These are phyloP conservation scores for Paratrypanosoma confusum DNA, from an alignment of 208 protist genomes.

Conservation along the genomic window DNA sequence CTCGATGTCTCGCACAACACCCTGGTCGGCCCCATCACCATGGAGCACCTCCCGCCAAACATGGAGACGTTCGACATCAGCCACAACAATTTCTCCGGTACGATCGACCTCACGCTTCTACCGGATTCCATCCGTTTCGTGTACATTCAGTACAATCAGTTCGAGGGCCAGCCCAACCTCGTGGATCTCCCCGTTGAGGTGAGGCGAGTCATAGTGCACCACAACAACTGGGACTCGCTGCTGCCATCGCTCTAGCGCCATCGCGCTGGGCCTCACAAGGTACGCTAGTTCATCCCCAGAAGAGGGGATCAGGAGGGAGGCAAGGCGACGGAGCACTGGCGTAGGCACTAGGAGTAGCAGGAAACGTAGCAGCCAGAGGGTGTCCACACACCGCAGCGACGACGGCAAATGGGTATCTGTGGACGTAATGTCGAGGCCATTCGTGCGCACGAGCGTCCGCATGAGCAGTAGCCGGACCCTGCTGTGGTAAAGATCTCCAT, in stretches of 20 bases:
- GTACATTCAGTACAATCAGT: constrained; percentile 29
- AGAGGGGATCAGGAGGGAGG: neutral
- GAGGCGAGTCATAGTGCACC: constrained; percentile 26
- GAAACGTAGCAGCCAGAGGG: no score
- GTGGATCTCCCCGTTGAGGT: constrained; percentile 23
- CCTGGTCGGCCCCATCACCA: constrained; percentile 6
- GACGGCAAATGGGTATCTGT: no score
- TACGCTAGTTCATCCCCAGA: neutral
- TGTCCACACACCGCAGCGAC: no score
- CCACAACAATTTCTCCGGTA: constrained; percentile 20
- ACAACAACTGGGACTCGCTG: constrained; percentile 41
- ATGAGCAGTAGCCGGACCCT: no score
- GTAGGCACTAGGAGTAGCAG: no score
- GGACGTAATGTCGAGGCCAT: no score
- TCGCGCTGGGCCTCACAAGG: neutral
- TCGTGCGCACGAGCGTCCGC: no score
- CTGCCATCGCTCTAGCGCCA: constrained; percentile 6
- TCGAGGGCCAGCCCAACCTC: constrained; percentile 22
- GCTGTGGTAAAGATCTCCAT: no score
- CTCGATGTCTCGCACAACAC: constrained; percentile 17
- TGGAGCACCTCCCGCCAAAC: constrained; percentile 7
- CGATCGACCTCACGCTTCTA: constrained; percentile 19
- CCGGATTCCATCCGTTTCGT: constrained; percentile 20
- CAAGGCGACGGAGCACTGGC: no score
- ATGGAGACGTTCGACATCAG: constrained; percentile 24